Conservation (phyloP, 1,139 yeast genomes). For the Taphrina flavorubra region DNA sequence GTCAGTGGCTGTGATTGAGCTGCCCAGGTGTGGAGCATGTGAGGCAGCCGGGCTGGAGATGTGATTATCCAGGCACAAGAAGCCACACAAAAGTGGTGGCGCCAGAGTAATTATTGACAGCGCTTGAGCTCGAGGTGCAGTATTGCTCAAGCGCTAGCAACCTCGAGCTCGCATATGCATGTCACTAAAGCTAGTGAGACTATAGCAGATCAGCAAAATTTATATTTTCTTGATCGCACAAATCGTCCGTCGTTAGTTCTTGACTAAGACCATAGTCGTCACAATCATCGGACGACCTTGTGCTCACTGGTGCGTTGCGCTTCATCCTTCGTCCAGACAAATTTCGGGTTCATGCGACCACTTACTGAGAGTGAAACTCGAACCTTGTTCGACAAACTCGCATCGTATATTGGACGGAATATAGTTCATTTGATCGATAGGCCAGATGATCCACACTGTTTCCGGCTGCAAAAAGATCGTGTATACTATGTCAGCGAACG, state of each 20-base stretch:
- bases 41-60: too few relatives aligned
- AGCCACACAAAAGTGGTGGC: not conserved
- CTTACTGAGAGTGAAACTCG: conserved; percentile 67
- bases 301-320: too few relatives aligned
- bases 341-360: conserved; percentile 22
- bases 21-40: not conserved
- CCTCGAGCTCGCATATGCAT: too few relatives aligned
- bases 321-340: too few relatives aligned
- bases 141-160: too few relatives aligned
- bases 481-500: conserved; percentile 89
- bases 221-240: too few relatives aligned
- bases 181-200: too few relatives aligned
- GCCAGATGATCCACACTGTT: conserved; percentile 89
- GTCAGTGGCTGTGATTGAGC: not conserved
- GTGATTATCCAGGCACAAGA: not conserved
- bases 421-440: conserved; percentile 86
- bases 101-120: conserved; percentile 4
- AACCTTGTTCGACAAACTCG: conserved; percentile 92
- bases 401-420: conserved; percentile 94
- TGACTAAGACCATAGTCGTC: too few relatives aligned
- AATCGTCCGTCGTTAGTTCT: too few relatives aligned
- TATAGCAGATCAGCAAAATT: not conserved
- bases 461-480: conserved; percentile 92
- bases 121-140: not conserved
- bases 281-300: too few relatives aligned